Base-by-base conservation (phyloP, 495 filamentous ascomycete species). In the Amniculicola lignicola region DNA sequence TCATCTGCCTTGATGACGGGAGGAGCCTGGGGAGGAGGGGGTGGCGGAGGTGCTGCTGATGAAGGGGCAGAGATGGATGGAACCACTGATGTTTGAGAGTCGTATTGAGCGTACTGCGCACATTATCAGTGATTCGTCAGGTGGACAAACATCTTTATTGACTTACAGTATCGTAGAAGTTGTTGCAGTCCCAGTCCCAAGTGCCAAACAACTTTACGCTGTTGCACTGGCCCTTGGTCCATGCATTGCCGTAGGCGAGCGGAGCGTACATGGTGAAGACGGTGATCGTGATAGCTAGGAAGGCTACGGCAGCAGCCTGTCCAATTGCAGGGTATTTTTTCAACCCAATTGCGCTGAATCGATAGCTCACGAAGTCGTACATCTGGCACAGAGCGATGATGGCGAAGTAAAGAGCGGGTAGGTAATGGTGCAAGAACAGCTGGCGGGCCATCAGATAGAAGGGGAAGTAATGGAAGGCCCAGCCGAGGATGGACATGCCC, bases 111-210 rank as follows among this genome's bases (percentile, higher is more conserved):
- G 38, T 67, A 67, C 67, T 67, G 22, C 21, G 16, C 7, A 10
- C 6, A 18, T 12, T 9, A 19, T 48, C 23, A 40, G 40, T 36
- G 35, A n/a, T n/a, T n/a, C n/a, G 24, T 55, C 33, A 16, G 3
- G 3, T 37, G 36, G 22, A 33, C 10, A 37, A 7, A 24, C n/a
- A 21, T 1, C 5, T 35, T 29, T 9, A 45, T 51, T 7, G 24
- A 41, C 87, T 89, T 85, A 95, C 91, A 70, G 83, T 83, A 62
- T 82, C 84, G 64, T 87, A 76, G 76, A 98, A 98, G 56, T 77
- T 89, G 67, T 91, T 92, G 78, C 93, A 98, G 70, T 97, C 93
- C 77, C 89, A 97, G 67, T 98, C 93, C 93, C 93, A 98, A 11
- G 82, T 82, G 47, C 79, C 75, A 65, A 97, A 83, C 10, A 98